Conservation (phyloP, 441 rosid species). For the Erodium moschatum region DNA sequence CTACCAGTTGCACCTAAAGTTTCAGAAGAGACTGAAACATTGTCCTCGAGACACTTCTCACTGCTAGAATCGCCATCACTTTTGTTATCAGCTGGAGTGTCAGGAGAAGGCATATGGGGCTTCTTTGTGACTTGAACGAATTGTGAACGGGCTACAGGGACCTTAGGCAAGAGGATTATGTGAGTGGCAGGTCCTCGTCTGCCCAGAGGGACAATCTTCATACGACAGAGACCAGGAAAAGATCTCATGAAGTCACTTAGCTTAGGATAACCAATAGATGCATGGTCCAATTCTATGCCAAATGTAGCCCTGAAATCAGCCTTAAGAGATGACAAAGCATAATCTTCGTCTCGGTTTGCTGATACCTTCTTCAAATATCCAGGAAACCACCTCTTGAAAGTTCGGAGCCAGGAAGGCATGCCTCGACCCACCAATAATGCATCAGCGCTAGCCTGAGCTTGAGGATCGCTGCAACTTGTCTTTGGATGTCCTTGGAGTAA, state of each 20-base stretch:
- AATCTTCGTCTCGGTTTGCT: constrained; percentile 30
- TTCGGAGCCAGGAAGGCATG: constrained; percentile 51
- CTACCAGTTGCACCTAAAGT: constrained; percentile 20
- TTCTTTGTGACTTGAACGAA: constrained; percentile 19
- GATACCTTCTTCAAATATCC: constrained; percentile 34
- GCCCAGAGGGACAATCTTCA: constrained; percentile 34
- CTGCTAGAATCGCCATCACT: constrained; percentile 20
- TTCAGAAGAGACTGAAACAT: constrained; percentile 19
- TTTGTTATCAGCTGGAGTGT: constrained; percentile 2
- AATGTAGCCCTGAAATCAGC: constrained; percentile 57
- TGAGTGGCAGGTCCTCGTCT: constrained; percentile 46
- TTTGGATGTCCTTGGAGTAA: constrained; percentile 34
- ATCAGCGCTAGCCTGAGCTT: constrained; percentile 9
- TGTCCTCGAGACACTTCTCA: constrained; percentile 23
- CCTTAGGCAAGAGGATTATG: constrained; percentile 53
- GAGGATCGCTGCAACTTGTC: constrained; percentile 17
- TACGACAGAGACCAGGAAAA: constrained; percentile 47
- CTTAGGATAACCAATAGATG: constrained; percentile 62
- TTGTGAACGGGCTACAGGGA: constrained; percentile 21
- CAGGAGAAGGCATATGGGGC: constrained; percentile 11
- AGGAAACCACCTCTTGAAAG: constrained; percentile 71
- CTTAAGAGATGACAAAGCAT: constrained; percentile 80
- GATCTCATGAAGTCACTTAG: constrained; percentile 63
- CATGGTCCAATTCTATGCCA: constrained; percentile 58
- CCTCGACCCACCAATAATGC: constrained; percentile 12